These are phyloP conservation scores for Myxozyma vanderwaltii DNA, from an alignment of 805 yeast genomes.

Conservation along the genomic window DNA sequence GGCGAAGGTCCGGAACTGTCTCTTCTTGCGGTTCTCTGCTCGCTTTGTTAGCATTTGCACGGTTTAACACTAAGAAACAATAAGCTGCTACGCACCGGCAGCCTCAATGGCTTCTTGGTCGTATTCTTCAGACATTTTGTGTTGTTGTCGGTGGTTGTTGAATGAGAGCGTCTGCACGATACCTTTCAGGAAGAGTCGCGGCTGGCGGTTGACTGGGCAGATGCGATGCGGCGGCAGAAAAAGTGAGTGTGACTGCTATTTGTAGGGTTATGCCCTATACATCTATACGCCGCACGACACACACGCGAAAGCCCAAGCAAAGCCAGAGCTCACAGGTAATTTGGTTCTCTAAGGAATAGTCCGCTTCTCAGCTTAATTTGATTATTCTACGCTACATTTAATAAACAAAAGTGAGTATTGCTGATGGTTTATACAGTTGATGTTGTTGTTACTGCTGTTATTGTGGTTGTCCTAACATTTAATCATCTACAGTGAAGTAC, in stretches of 20 bases:
- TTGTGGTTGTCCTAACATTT: not conserved
- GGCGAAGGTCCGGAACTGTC: slow-evolving; percentile 96
- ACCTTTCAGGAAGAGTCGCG: not conserved
- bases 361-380: slow-evolving; percentile 76
- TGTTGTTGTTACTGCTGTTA: not conserved
- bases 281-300: not conserved
- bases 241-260: no score
- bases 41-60: no score
- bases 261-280: slow-evolving; percentile 17
- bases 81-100: slow-evolving; percentile 22
- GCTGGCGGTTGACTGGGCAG: not conserved
- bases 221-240: slow-evolving; percentile 4
- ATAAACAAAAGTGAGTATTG: slow-evolving; percentile 14
- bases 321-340: slow-evolving; percentile 13
- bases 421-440: not conserved
- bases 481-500: slow-evolving; percentile 72
- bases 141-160: slow-evolving; percentile 18
- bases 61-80: no score
- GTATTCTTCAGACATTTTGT: slow-evolving; percentile 34
- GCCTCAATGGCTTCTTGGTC: slow-evolving; percentile 34
- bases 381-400: slow-evolving; percentile 57
- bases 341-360: slow-evolving; percentile 66
- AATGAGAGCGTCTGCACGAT: not conserved
- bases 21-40: slow-evolving; percentile 50
- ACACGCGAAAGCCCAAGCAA: not conserved